These are phyloP conservation scores for Tephrocybe sp. DNA, from an alignment of 768 basidiomycete genomes.

Conservation along the genomic window DNA sequence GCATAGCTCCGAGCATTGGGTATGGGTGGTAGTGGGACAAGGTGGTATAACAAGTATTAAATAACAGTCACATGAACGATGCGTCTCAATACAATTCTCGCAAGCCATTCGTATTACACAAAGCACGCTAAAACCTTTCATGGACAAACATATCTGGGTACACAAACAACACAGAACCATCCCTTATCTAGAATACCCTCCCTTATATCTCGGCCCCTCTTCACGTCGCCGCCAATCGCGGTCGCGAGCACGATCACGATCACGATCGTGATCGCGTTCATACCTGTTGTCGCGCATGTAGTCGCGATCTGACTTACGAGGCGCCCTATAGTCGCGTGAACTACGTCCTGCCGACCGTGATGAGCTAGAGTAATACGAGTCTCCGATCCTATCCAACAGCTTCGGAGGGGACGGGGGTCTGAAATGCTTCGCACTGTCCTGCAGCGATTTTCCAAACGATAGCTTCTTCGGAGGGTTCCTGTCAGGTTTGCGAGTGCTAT, in stretches of 20 bases:
- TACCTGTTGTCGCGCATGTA: constrained; percentile 18
- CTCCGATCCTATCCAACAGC: constrained; percentile 31
- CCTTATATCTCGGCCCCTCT: constrained; percentile 50
- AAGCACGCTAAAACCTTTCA: too few relatives aligned
- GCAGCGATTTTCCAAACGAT: constrained; percentile 35
- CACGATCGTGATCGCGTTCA: constrained; percentile 2
- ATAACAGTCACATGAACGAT: neutral
- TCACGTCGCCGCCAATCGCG: constrained; percentile 13
- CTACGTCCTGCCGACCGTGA: constrained; percentile 8
- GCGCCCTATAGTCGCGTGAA: neutral
- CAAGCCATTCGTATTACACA: too few relatives aligned
- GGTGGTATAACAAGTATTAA: neutral
- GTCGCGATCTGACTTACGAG: constrained; percentile 10
- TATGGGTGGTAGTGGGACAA: neutral
- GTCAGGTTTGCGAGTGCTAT: constrained; percentile 6
- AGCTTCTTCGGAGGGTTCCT: constrained; percentile 33
- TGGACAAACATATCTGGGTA: too few relatives aligned
- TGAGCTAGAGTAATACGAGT: constrained; percentile 11
- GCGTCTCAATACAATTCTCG: neutral
- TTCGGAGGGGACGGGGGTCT: constrained; percentile 21
- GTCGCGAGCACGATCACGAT: constrained; percentile 21
- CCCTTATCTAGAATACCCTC: constrained; percentile 41
- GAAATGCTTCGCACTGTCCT: constrained; percentile 24
- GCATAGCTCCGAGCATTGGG: neutral
- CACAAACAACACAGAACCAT: neutral